Base-by-base conservation (phyloP, 305 asterid genomes). In the Petunia hybrid region DNA sequence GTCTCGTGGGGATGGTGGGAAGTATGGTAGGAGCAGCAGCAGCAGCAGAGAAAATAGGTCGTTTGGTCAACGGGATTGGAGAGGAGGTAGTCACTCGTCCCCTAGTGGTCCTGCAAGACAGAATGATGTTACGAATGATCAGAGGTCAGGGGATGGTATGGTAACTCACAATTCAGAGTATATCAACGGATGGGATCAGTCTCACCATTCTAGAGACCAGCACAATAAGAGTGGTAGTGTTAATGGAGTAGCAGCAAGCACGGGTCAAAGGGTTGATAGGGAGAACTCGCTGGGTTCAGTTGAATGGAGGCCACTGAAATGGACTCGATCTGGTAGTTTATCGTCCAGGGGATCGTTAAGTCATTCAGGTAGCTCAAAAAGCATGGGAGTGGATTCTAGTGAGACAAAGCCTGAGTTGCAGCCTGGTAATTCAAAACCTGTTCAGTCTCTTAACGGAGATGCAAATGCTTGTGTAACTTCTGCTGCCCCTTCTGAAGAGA, bases 291-390 rank as follows among this genome's bases (percentile, higher is more conserved):
- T 86, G 78, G 93, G 86, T 61, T 89, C 94, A 13, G 76, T 83
- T n/a, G 96, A 92, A 87, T 92, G 97, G 97, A 94, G 90, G 82
- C 90, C 93, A 82, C 83, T 89, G 81, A 97, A 92, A 83, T 91
- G 99, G 98, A 82, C 88, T 60, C 91, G 97, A 63, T 90, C 98
- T 61, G 98, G 91, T 71, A 94, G 97, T 83, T 85, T 92, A 87
- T 89, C 98, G 39, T 92, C 95, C 8, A 88, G 98, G 86, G 94
- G 97, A 40, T 89, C 97, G 77, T 90, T 93, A 79, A 93, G 95
- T 87, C 90, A 91, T 78, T 90, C 93, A 36, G 88, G 90, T 84
- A 91, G 96, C 91, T 86, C 95, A 48, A 93, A 92, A 91, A 88
- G 93, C 88, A 82, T 87, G 87, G 96, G 89, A 70, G 91, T 83